Evolutionary conservation across 2,329 filamentous ascomycete species (phyloP), one percentile per base, ranked within the genome.

Genomic region (Claviceps digitariae): DNA sequence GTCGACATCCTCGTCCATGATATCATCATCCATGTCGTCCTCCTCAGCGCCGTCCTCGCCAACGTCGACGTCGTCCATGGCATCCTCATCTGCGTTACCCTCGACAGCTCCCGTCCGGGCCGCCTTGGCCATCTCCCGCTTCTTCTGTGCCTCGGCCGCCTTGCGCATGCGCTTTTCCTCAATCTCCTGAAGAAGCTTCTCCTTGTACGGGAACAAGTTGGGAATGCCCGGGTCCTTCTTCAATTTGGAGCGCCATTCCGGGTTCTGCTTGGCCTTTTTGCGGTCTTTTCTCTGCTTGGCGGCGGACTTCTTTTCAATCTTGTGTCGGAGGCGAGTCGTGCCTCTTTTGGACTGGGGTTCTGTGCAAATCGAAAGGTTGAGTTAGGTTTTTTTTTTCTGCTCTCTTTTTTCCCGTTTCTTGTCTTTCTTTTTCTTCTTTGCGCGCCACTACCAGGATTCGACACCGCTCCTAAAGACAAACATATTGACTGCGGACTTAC

Each of bases 201-300:
- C 90, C 74, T 98, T 98, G 77, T 93, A 96, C 1, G 93, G 93
- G 73, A 96, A 98, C 38, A 96, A 73, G 66, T 97, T 98, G 43
- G 93, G 93, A 57, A 98, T 96, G 49, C 93, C 93, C 25, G 91
- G 93, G 64, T 98, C 93, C 74, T 97, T 98, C 81, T 96, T 97
- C 61, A 95, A 68, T 69, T 90, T 87, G 55, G 89, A 90, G 61
- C 87, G 83, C 90, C 93, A 97, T 87, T 95, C 83, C 36, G 93
- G 91, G 69, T 96, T 95, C 81, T 95, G 90, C 75, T 95, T 97
- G 53, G 86, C 89, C 54, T 83, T 76, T 76, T 95, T 97, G 66
- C 83, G 85, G 57, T 83, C 74, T 72, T 98, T 98, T 67, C 84
- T 83, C 72, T 95, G 89, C 76, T 98, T 98, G 57, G 87, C 84